Evolutionary conservation across 805 yeast genomes (phyloP).

Genomic region (Metschnikowia sp.): DNA sequence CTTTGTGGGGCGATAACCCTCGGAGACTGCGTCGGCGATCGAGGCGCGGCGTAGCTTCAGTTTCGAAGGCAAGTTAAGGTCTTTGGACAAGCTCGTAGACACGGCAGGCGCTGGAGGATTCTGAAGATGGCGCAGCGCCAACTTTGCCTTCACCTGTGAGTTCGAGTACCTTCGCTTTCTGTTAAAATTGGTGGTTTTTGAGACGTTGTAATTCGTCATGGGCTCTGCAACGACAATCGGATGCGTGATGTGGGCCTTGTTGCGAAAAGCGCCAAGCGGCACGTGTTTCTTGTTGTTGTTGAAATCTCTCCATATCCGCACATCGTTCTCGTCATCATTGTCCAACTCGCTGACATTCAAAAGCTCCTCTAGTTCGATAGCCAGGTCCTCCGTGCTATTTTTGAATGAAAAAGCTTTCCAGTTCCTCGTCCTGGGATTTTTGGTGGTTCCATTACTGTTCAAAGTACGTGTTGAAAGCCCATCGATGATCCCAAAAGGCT

Average conservation of each 20-base stretch:
- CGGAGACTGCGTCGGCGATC: constrained; percentile 70
- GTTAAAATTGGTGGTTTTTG: constrained; percentile 27
- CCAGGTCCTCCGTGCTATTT: constrained; percentile 31
- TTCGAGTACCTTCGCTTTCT: constrained; percentile 11
- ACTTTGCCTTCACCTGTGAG: constrained; percentile 13
- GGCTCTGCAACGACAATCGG: constrained; percentile 24
- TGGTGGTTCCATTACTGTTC: constrained; percentile 22
- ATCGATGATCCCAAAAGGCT: constrained; percentile 92
- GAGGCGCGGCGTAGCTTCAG: constrained; percentile 58
- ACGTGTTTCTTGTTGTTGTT: constrained; percentile 47
- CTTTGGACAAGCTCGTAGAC: constrained; percentile 11
- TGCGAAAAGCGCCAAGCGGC: constrained; percentile 89
- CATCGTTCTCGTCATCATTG: constrained; percentile 60
- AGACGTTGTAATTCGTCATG: constrained; percentile 25
- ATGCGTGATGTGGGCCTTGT: constrained; percentile 41
- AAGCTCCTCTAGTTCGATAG: constrained; percentile 67
- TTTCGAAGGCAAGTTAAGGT: constrained; percentile 24
- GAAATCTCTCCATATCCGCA: constrained; percentile 44
- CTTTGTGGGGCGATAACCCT: constrained; percentile 71
- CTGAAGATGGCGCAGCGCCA: constrained; percentile 14
- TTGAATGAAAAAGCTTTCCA: constrained; percentile 21
- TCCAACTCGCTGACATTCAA: constrained; percentile 86
- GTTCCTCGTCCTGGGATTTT: constrained; percentile 18
- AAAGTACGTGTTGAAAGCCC: constrained; percentile 88
- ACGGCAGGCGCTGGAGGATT: constrained; percentile 5